These are phyloP conservation scores for Phoma herbarum DNA, from an alignment of 2,329 filamentous ascomycete genomes.

Conservation along the genomic window DNA sequence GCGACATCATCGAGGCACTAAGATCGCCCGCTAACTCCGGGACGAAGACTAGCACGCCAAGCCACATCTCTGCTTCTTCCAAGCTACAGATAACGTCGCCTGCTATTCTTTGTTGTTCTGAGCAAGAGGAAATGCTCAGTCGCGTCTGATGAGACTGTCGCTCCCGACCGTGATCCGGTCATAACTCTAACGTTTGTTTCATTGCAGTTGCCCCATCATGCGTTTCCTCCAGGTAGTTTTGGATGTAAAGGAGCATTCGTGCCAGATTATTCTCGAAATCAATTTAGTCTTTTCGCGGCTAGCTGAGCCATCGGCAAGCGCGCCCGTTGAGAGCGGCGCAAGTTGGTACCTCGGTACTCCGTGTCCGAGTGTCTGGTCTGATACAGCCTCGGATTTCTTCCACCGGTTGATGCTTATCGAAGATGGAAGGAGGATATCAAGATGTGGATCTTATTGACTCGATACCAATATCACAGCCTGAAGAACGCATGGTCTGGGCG, in stretches of 20 bases:
- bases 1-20: constrained; percentile 19
- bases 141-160: background rate
- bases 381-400: background rate
- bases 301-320: background rate
- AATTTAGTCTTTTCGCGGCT: background rate
- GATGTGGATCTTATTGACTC: background rate
- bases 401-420: background rate
- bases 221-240: background rate
- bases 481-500: constrained; percentile 5
- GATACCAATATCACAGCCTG: constrained; percentile 1
- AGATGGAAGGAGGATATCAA: background rate
- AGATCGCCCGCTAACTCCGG: constrained; percentile 11
- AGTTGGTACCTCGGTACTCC: background rate
- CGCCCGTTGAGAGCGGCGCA: background rate
- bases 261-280: background rate
- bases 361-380: background rate
- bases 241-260: background rate
- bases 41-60: constrained; percentile 1
- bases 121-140: background rate
- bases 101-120: background rate
- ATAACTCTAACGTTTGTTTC: background rate
- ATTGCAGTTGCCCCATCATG: background rate
- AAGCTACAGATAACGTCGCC: background rate
- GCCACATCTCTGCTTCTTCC: background rate
- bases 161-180: background rate